Evolutionary conservation across 768 basidiomycete genomes (phyloP).

Genomic region (Tricholoma saponaceum): DNA sequence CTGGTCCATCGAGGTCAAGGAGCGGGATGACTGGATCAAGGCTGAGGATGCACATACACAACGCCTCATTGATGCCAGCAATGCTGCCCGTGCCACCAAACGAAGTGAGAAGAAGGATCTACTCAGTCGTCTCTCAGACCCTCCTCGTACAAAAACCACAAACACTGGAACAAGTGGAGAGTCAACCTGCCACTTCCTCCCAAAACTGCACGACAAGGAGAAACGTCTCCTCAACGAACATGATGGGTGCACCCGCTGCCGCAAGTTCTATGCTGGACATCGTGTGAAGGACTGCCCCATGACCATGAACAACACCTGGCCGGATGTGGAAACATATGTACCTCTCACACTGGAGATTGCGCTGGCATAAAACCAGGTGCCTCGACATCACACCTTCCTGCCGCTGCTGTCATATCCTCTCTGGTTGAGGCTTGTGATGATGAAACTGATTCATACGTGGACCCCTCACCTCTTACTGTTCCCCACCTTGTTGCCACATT

Average conservation of each 20-base stretch:
- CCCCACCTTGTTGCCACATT: neutral
- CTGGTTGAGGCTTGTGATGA: neutral
- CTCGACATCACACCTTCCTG: neutral
- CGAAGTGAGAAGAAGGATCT: neutral
- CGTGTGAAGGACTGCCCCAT: neutral
- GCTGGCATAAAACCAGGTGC: neutral
- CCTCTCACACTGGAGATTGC: neutral
- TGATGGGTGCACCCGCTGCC: constrained; percentile 14
- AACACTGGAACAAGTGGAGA: neutral
- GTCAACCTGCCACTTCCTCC: neutral
- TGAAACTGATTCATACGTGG: neutral
- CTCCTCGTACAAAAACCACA: neutral
- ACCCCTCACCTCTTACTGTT: neutral
- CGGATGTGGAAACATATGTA: neutral
- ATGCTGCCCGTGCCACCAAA: neutral
- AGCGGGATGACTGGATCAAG: neutral
- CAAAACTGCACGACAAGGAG: constrained; percentile 8
- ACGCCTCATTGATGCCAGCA: neutral
- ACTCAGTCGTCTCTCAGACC: neutral
- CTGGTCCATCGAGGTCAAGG: constrained; percentile 2
- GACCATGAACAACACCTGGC: neutral
- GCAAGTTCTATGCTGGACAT: constrained; percentile 11
- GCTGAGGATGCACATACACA: neutral
- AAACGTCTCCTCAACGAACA: constrained; percentile 9
- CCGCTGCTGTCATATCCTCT: neutral